Evolutionary conservation across 2,329 filamentous ascomycete species (phyloP).

Genomic region (Stachybotrys elegans): DNA sequence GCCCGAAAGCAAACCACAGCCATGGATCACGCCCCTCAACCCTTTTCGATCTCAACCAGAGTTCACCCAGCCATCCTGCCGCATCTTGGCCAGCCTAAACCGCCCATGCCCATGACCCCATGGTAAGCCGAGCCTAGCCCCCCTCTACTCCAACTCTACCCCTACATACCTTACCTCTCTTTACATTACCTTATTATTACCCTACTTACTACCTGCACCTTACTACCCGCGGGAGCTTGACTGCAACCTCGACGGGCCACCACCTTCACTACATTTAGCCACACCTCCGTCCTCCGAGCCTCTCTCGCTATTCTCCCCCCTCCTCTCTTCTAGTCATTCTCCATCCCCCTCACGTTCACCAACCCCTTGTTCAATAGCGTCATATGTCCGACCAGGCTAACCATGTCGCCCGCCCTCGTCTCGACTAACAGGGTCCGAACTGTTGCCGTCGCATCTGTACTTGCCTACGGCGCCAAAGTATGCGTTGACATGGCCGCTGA

Average conservation of each 20-base stretch:
- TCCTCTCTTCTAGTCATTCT: neutral
- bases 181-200: neutral
- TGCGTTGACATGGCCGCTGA: constrained; percentile 22
- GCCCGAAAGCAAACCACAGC: too few species aligned
- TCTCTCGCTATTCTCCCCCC: constrained; percentile 8
- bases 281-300: neutral
- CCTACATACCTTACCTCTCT: neutral
- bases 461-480: constrained; percentile 28
- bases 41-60: neutral
- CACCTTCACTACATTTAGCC: too few species aligned
- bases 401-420: neutral
- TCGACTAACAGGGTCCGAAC: neutral
- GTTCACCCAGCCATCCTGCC: neutral
- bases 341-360: neutral
- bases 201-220: too few species aligned
- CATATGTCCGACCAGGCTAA: too few species aligned
- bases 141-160: constrained; percentile 3
- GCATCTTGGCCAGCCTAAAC: constrained; percentile 6
- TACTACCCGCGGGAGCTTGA: too few species aligned
- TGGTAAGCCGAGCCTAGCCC: too few species aligned
- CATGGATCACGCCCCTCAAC: neutral
- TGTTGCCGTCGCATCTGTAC: constrained; percentile 11
- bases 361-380: constrained; percentile 26
- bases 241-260: too few species aligned
- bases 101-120: constrained; percentile 21